These are phyloP conservation scores for Lodderomyces oxycetoniae DNA, from an alignment of 1,139 yeast species.

Conservation along the genomic window DNA sequence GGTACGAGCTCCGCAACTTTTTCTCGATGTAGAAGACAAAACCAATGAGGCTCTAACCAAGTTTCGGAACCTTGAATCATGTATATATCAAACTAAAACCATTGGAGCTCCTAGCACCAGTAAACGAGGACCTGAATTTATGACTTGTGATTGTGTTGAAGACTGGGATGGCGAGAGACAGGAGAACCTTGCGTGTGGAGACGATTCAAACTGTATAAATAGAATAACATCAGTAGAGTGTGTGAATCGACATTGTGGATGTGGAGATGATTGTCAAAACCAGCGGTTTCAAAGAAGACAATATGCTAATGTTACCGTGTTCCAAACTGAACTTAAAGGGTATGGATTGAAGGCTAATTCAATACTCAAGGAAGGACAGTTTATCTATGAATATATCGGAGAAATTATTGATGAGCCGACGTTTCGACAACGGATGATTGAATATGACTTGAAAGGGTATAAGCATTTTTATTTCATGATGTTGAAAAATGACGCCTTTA, in stretches of 20 bases:
- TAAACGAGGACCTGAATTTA: slow-evolving; percentile 43
- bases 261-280: slow-evolving; percentile 79
- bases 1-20: slow-evolving; percentile 26
- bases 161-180: slow-evolving; percentile 33
- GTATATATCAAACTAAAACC: slow-evolving; percentile 55
- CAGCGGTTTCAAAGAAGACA: slow-evolving; percentile 78
- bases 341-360: slow-evolving; percentile 77
- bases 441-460: slow-evolving; percentile 65
- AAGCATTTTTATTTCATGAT: slow-evolving; percentile 96
- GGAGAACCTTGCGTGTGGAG: slow-evolving; percentile 72
- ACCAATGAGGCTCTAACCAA: slow-evolving; percentile 65
- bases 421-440: slow-evolving; percentile 68
- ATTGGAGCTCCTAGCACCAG: slow-evolving; percentile 56
- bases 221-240: slow-evolving; percentile 91
- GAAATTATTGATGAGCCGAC: slow-evolving; percentile 79
- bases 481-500: slow-evolving; percentile 88
- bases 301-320: slow-evolving; percentile 70
- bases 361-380: slow-evolving; percentile 55
- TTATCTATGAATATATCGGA: slow-evolving; percentile 89
- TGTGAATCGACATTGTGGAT: slow-evolving; percentile 61
- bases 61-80: slow-evolving; percentile 53
- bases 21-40: slow-evolving; percentile 48
- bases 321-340: slow-evolving; percentile 80
- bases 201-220: slow-evolving; percentile 85
- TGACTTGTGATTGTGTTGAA: slow-evolving; percentile 86